Evolutionary conservation across 306 rosid genomes (phyloP).

Genomic region (Lathyrus oleraceus): DNA sequence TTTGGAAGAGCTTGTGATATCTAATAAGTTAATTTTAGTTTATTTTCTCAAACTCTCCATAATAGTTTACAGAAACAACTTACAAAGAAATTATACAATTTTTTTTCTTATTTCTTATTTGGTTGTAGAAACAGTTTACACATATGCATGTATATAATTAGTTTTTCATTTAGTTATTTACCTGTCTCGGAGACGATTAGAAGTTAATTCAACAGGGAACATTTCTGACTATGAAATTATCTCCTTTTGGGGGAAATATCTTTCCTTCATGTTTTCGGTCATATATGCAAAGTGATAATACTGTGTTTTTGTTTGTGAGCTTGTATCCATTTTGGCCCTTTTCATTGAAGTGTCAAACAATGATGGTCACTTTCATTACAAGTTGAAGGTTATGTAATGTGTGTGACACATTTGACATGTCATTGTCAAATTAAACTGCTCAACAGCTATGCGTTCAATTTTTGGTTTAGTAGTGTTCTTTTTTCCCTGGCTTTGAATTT

Average conservation of each 20-base stretch:
- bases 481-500: neutral
- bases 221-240: neutral
- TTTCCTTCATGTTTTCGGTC: neutral
- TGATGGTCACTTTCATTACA: neutral
- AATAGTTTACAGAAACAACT: neutral
- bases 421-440: neutral
- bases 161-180: neutral
- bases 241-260: neutral
- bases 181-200: neutral
- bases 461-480: neutral
- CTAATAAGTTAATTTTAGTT: neutral
- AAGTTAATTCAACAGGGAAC: neutral
- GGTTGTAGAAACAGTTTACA: neutral
- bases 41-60: neutral
- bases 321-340: neutral
- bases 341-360: neutral
- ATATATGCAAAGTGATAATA: neutral
- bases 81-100: neutral
- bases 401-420: neutral
- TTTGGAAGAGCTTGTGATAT: conserved; percentile 1
- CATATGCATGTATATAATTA: neutral
- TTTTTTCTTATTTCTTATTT: neutral
- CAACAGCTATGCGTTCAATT: neutral
- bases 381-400: neutral
- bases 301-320: neutral